Evolutionary conservation across 2,329 filamentous ascomycete genomes (phyloP).

Genomic region (Aspergillus flavus): DNA sequence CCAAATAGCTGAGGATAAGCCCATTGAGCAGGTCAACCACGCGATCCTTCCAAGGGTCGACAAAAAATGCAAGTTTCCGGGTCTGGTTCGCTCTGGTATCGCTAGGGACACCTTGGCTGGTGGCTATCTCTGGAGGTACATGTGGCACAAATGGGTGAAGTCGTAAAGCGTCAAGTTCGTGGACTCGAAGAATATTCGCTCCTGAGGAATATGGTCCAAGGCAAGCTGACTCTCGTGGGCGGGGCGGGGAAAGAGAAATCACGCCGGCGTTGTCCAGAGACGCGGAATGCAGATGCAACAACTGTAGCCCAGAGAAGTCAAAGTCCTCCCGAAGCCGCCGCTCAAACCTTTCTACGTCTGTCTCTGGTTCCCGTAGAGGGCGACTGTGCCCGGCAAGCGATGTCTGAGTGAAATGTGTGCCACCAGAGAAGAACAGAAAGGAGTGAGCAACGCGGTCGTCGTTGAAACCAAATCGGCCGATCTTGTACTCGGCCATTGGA

Average conservation of each 20-base stretch:
- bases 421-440: not conserved
- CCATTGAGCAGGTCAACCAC: not conserved
- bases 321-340: not conserved
- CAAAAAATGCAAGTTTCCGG: not conserved
- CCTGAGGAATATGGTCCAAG: not conserved
- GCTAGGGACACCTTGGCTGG: not conserved
- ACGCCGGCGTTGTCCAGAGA: not conserved
- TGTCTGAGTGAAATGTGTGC: not conserved
- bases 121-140: not conserved
- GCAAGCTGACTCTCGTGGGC: not conserved
- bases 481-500: not conserved
- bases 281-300: not conserved
- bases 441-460: not conserved
- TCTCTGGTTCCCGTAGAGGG: not conserved
- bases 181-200: not conserved
- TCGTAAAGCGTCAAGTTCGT: not conserved
- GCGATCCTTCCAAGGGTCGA: not conserved
- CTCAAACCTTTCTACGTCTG: not conserved
- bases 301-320: not conserved
- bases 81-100: not conserved
- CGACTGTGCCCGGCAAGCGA: not conserved
- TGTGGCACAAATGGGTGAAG: not conserved
- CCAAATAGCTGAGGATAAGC: not conserved
- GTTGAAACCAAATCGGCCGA: not conserved
- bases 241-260: not conserved